Evolutionary conservation across 768 basidiomycete species (phyloP).

Genomic region (Leccinum arenicola): DNA sequence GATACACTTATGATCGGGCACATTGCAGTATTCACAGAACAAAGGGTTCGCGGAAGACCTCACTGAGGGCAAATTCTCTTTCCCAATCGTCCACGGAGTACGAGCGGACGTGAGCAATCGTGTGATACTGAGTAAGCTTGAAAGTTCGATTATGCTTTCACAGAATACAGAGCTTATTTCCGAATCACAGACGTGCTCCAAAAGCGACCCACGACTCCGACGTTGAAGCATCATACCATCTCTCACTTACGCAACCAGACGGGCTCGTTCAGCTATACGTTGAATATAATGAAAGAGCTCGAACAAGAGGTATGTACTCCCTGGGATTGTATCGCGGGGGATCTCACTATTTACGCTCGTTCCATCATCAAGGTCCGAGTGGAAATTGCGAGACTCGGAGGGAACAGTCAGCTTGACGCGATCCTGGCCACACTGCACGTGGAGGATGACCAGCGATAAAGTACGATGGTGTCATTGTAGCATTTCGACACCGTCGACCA

Average conservation of each 20-base stretch:
- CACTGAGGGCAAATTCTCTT: constrained; percentile 80
- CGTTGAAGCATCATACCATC: constrained; percentile 80
- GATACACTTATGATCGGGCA: neutral
- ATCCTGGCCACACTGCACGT: constrained; percentile 58
- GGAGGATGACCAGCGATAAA: constrained; percentile 10
- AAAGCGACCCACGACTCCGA: constrained; percentile 83
- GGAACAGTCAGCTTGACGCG: constrained; percentile 61
- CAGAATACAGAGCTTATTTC: neutral
- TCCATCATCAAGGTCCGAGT: constrained; percentile 37
- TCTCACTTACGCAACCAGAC: constrained; percentile 73
- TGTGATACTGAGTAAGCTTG: constrained; percentile 73
- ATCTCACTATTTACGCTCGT: neutral
- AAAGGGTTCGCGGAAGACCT: constrained; percentile 73
- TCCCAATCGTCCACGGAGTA: constrained; percentile 76
- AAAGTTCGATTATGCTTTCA: neutral
- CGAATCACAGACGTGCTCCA: constrained; percentile 73
- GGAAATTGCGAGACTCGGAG: constrained; percentile 75
- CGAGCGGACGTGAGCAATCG: constrained; percentile 75
- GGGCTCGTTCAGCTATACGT: constrained; percentile 83
- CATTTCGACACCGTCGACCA: neutral
- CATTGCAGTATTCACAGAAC: constrained; percentile 57
- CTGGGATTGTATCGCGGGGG: neutral
- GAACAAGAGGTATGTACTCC: constrained; percentile 47
- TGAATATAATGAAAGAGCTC: constrained; percentile 61
- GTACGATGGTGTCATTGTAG: neutral